Conservation (phyloP, 306 rosid species). For the Hippophae gyantsensis region DNA sequence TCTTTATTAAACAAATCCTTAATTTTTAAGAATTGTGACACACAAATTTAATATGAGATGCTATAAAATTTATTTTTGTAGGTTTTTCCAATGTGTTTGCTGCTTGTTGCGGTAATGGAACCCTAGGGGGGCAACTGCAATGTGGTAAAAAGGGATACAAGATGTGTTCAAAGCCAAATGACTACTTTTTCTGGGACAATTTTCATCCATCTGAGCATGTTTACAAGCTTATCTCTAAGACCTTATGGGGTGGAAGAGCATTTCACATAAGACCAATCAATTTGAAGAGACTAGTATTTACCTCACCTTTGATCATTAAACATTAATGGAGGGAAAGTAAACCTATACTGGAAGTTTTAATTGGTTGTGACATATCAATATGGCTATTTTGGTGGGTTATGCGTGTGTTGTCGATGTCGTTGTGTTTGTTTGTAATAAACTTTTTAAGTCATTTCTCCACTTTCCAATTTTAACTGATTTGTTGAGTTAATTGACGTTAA, state of each 20-base stretch:
- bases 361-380: too few relatives aligned
- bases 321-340: not conserved
- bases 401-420: too few relatives aligned
- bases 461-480: too few relatives aligned
- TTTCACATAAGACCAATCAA: constrained; percentile 20
- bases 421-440: too few relatives aligned
- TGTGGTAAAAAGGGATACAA: constrained; percentile 26
- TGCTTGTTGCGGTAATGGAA: constrained; percentile 36
- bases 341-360: not conserved
- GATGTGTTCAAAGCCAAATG: constrained; percentile 16
- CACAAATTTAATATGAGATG: too few relatives aligned
- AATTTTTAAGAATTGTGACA: too few relatives aligned
- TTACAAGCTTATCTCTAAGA: constrained; percentile 25
- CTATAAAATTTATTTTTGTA: not conserved
- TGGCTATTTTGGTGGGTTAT: too few relatives aligned
- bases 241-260: constrained; percentile 23
- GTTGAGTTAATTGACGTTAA: too few relatives aligned
- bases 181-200: constrained; percentile 31
- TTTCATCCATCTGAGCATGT: constrained; percentile 33
- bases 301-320: too few relatives aligned
- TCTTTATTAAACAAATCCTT: too few relatives aligned
- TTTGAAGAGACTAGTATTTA: constrained; percentile 21
- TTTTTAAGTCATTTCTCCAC: too few relatives aligned
- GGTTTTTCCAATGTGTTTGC: constrained; percentile 20
- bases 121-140: constrained; percentile 23